These are phyloP conservation scores for Penicillium nordicum DNA, from an alignment of 2,329 filamentous ascomycete genomes.

Conservation along the genomic window DNA sequence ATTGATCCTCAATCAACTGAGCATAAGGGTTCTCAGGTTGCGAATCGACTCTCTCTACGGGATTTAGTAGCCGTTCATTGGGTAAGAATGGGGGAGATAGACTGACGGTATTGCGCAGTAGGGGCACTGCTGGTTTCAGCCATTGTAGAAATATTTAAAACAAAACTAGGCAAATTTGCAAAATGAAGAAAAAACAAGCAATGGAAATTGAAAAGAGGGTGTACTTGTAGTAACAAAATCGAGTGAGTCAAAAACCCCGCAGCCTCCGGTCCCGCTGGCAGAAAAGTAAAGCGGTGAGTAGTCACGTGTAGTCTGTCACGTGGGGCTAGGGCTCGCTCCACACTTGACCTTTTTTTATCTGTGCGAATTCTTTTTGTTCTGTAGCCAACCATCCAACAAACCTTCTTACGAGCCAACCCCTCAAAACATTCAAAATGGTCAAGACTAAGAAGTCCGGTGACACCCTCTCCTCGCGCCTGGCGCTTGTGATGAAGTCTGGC, in stretches of 20 bases:
- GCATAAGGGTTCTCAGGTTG: constrained; percentile 93
- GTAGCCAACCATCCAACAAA: constrained; percentile 7
- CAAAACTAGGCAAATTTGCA: not conserved
- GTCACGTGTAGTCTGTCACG: not conserved
- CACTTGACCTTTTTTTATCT: not conserved
- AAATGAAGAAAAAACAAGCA: constrained; percentile 3
- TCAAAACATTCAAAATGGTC: constrained; percentile 55
- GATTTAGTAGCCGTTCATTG: constrained; percentile 50
- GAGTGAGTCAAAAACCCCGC: constrained; percentile 8
- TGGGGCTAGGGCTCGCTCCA: constrained; percentile 4
- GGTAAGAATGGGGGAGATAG: constrained; percentile 15
- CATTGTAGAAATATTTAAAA: constrained; percentile 19
- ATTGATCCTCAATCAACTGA: constrained; percentile 79
- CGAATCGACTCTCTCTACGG: constrained; percentile 52
- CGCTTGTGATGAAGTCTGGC: constrained; percentile 63
- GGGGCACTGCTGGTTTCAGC: constrained; percentile 20
- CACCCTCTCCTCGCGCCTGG: constrained; percentile 69
- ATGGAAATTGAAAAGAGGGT: not conserved
- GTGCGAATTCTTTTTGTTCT: constrained; percentile 2
- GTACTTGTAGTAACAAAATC: not conserved
- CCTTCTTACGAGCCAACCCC: constrained; percentile 26
- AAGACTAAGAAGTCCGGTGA: constrained; percentile 75
- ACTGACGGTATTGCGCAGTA: constrained; percentile 39
- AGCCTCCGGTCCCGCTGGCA: constrained; percentile 8
- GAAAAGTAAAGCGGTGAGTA: not conserved